Conservation (phyloP, 768 basidiomycete species). For the Holtermannia corniformis region DNA sequence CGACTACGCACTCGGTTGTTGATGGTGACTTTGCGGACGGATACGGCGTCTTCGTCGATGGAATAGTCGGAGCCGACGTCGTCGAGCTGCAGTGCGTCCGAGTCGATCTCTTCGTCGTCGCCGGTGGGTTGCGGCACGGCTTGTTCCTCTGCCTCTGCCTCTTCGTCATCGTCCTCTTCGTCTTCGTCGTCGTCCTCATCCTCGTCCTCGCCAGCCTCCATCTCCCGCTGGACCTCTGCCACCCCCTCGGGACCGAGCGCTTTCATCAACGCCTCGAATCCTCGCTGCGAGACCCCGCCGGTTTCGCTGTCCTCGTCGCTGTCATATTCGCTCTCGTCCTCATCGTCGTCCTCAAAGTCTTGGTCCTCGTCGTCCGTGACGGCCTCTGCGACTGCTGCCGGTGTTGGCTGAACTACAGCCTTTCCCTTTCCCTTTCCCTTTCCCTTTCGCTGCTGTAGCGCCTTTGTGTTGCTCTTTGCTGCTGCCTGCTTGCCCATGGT, state of each 20-base stretch:
- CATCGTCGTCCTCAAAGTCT: slow-evolving; percentile 21
- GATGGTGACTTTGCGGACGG: slow-evolving; percentile 70
- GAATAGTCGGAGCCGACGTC: slow-evolving; percentile 49
- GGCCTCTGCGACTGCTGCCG: slow-evolving; percentile 4
- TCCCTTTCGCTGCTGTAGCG: background rate
- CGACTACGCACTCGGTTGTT: slow-evolving; percentile 56
- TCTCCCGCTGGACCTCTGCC: background rate
- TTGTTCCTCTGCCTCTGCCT: slow-evolving; percentile 33
- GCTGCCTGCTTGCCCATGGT: background rate
- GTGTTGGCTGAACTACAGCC: background rate
- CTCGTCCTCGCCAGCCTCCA: slow-evolving; percentile 11
- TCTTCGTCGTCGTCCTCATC: slow-evolving; percentile 24
- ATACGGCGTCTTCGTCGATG: slow-evolving; percentile 70
- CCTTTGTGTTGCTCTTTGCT: slow-evolving; percentile 1
- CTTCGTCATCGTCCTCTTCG: slow-evolving; percentile 21
- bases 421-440: slow-evolving; percentile 22
- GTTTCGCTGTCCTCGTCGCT: slow-evolving; percentile 12
- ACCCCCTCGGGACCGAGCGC: slow-evolving; percentile 44
- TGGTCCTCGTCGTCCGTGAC: slow-evolving; percentile 6
- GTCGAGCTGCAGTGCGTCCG: slow-evolving; percentile 54
- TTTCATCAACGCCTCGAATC: slow-evolving; percentile 52
- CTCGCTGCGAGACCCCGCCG: slow-evolving; percentile 52
- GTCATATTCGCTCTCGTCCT: slow-evolving; percentile 24
- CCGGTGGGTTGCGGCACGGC: slow-evolving; percentile 16
- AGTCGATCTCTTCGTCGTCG: slow-evolving; percentile 30